Evolutionary conservation across 2,329 filamentous ascomycete genomes (phyloP).

Genomic region (Alternaria triticimaculans): DNA sequence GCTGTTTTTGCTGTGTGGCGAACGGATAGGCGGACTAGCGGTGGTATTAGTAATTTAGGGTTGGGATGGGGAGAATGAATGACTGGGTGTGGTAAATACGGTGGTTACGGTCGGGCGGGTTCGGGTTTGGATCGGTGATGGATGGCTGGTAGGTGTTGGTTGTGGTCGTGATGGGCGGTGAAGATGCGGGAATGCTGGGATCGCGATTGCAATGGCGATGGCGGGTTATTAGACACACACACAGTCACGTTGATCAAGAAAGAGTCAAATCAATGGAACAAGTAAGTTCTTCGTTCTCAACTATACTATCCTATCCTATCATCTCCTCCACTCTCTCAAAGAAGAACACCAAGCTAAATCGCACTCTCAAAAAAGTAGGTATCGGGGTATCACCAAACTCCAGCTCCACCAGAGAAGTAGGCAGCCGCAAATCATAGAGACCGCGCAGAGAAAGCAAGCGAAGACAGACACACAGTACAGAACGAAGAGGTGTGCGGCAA

Average conservation of each 20-base stretch:
- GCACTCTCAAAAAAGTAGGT: slow-evolving; percentile 17
- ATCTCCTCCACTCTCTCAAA: neutral
- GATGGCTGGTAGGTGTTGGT: too few species aligned
- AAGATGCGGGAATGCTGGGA: too few species aligned
- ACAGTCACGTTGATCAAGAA: neutral
- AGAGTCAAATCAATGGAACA: neutral
- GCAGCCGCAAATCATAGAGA: neutral
- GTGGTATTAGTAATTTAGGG: too few species aligned
- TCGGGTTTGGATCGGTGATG: too few species aligned
- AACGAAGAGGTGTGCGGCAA: slow-evolving; percentile 11
- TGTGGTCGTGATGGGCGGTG: too few species aligned
- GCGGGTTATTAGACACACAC: too few species aligned
- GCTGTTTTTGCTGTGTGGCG: too few species aligned
- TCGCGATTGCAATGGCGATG: too few species aligned
- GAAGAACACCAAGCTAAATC: neutral
- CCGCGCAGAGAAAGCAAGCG: slow-evolving; percentile 8
- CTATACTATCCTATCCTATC: neutral
- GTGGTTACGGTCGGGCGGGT: too few species aligned
- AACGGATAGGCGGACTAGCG: too few species aligned
- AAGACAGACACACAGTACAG: neutral
- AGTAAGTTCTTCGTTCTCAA: neutral
- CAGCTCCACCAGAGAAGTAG: slow-evolving; percentile 49
- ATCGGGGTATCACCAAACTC: slow-evolving; percentile 50
- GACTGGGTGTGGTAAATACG: too few species aligned
- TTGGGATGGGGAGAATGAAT: too few species aligned